Base-by-base conservation (phyloP, 2,329 filamentous ascomycete species). In the Ilyonectria sp. region DNA sequence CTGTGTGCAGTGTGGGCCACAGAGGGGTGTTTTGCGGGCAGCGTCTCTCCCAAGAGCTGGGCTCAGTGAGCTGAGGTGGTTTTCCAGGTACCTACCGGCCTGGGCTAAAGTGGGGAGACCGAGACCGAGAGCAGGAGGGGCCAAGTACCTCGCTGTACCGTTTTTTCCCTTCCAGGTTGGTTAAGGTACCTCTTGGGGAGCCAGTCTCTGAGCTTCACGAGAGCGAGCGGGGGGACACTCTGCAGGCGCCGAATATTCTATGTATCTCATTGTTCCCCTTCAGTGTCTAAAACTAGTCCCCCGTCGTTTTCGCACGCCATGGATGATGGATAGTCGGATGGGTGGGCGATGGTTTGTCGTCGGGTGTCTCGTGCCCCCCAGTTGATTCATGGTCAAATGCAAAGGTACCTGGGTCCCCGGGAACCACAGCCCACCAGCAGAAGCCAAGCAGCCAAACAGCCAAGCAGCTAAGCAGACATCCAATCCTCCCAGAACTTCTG, bases 91-190 rank as follows among this genome's bases (percentile, higher is more conserved):
- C 63, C 49, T 65, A 61, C 63, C 49, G 13, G 23, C 26, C 50
- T 61, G 37, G 46, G 13, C 11, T 17, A 9, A 26, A 43, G 58
- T 66, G 63, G 58, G 47, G 58, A 43, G 56, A 40, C 40, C 58
- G 52, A 40, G 54, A 46, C 17, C 58, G 58, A 54, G 58, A 66
- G 63, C 63, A 46, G 63, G 63, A 61, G 63, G 63, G 53, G 58
- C 13, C 29, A 66, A 53, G 63, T 66, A 66, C 50, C 29, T 58
- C 29, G 13, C 21, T 54, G 63, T 66, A 66, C 50, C 52, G 7
- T 44, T 33, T 26, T 37, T 37, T 11, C 35, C 35, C 35, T 37
- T 40, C 11, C 13, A 40, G 11, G 17, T 40, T 17, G 13, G 4
- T 5, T 15, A 40, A 4, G 13, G 13, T 26, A 26, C 31, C 8